Base-by-base conservation (phyloP, 345 rosid genomes). In the Jatropha curcas region DNA sequence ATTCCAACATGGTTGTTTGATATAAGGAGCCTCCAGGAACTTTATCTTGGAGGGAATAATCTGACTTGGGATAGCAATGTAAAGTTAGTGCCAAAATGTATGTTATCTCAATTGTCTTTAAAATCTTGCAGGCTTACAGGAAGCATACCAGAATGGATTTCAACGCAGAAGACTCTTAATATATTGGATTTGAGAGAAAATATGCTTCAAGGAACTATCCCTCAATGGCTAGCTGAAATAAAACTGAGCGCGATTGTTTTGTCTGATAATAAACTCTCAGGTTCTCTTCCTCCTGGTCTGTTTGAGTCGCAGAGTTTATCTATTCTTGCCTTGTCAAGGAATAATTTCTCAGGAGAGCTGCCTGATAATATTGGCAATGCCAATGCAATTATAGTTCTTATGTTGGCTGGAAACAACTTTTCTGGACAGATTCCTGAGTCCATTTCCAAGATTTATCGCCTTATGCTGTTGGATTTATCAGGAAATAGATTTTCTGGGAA, bases 1-100 rank as follows among this genome's bases (percentile, higher is more conserved):
- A 63, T 79, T 27, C 83, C 77, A 20, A 27, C 20, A 20, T 79
- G 77, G 83, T 35, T 79, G 43, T 67, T 76, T 4, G 61, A 58
- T 71, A 65, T 74, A n/a, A 58, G 60, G 61, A 46, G 50, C 43
- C 17, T 56, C 33, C 7, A 1, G 11, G 20, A 52, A 0, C 24
- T 55, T 34, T 4, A 8, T 25, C 62, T 69, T n/a, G 62, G 72
- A 0, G 61, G 69, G 37, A 72, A 61, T 27, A 63, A 37, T 25
- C 60, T 71, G 43, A 27, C 41, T 17, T 45, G 20, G 65, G 41
- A 33, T 37, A 45, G 31, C 31, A 14, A 25, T 28, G 45, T n/a
- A 53, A 41, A 0, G 0, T 22, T 28, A 8, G 46, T 11, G 46
- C 58, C 58, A 31, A 58, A 13, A 28, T 28, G 28, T 43, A 20